Evolutionary conservation across 768 basidiomycete species (phyloP), one percentile per base, ranked within the genome.

Genomic region (Phanerochaete carnosa): DNA sequence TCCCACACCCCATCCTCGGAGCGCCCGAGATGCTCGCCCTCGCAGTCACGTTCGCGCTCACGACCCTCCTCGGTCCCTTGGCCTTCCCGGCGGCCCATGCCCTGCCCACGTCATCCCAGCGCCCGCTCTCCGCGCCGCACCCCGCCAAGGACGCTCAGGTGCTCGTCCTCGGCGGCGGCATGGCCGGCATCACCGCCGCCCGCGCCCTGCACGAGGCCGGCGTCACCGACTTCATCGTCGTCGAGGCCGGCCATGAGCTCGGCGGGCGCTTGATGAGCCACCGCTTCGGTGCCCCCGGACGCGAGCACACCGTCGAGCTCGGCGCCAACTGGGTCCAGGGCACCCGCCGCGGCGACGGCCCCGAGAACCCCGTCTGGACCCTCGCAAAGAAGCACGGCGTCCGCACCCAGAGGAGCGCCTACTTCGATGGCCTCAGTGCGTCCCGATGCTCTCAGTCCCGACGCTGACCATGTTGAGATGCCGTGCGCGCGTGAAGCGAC

Each of bases 181-280:
- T 88, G 43, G 73, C 88, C 4, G 88, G 88, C 11, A 73, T 88
- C 22, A 84, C 85, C 35, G 86, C 87, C 11, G 88, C 88, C 13
- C 80, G 82, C 29, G 82, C 85, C 0, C 74, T 88, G 8, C 77
- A 85, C 49, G 70, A 79, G 50, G 72, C 77, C 25, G 83, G 83
- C 4, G 77, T 87, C 63, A 62, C 78, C n/a, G 76, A 86, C 66
- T 87, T 86, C 66, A 68, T 85, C 57, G 76, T 90, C 50, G 66
- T 89, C 23, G 88, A 89, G 58, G 88, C 79, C 1, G 76, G 81
- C n/a, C 58, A 67, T 23, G 80, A 82, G 65, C 76, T 89, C 0
- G 88, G 88, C 2, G 88, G 87, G 28, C 79, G 88, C 13, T 78
- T 89, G 80, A 78, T 73, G 62, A 77, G 77, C 59, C 69, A 70